Base-by-base conservation (phyloP, 306 rosid species). In the Vigna trinervia region DNA sequence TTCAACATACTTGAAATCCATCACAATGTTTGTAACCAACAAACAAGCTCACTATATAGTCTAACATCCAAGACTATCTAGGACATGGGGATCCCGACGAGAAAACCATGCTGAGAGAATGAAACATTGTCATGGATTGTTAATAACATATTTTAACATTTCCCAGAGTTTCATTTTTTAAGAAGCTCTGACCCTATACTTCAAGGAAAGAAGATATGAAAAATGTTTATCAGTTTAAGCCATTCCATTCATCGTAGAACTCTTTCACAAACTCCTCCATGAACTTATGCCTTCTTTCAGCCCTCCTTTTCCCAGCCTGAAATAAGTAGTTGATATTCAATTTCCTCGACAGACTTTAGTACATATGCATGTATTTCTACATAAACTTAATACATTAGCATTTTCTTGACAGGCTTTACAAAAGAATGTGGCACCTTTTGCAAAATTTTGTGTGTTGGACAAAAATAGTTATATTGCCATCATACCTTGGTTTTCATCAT, bases 401-500 rank as follows among this genome's bases (percentile, higher is more conserved):
- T 58, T 60, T 39, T 52, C 53, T 34, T 50, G 36, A 66, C 77
- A 59, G 22, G 66, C 19, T 36, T 82, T 19, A 41, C 11, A 69
- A 1, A 1, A 56, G 8, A 69, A 82, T 14, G 60, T 4, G 67
- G 57, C 22, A 0, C 48, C 43, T 47, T 13, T 20, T 48, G 4
- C 53, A 28, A 58, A 72, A 23, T 56, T 64, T 78, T 43, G 28
- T 4, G 45, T 15, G 8, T 79, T 46, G 19, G 15, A 63, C 7
- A 8, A 12, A 26, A 75, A 48, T 30, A 1, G 6, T 57, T 58
- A 73, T 22, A 14, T 5, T 13, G 43, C 4, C 10, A 60, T 82
- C 10, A 60, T 82, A 91, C 98, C 96, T 89, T 73, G 56, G 97
- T 94, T 90, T 94, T 94, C 98, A 92, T 94, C 88, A 92, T 80